phyloP scores from a whole-genome alignment of 2,329 filamentous ascomycete genomes.

The Colletotrichum euphorbiae region DNA sequence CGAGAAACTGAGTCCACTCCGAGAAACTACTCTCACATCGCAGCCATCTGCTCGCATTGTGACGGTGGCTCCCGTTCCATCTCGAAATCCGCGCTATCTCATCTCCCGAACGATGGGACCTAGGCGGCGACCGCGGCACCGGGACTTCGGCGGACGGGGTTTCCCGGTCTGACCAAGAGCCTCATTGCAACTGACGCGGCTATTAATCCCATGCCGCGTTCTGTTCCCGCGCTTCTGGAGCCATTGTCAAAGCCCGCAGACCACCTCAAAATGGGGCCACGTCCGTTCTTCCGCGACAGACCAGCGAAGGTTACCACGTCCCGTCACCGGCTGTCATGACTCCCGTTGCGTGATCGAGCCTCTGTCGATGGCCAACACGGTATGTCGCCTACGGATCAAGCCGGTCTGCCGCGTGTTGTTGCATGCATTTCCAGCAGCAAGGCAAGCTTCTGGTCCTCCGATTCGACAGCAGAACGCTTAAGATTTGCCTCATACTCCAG shows the following conservation, averaged over 20 bases:
- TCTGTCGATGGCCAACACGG: too few relatives aligned
- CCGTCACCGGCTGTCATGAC: conserved; percentile 4
- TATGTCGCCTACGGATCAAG: too few relatives aligned
- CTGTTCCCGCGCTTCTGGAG: conserved; percentile 6
- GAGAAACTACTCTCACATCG: background rate
- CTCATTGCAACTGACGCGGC: conserved; percentile 27
- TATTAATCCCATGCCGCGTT: conserved; percentile 1
- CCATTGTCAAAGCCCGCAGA: conserved; percentile 12
- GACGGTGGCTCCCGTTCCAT: conserved; percentile 28
- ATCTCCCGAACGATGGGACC: conserved; percentile 26
- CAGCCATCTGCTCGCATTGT: background rate
- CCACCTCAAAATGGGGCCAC: conserved; percentile 16
- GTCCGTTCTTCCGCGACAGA: conserved; percentile 19
- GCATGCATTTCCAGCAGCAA: background rate
- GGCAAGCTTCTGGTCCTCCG: background rate
- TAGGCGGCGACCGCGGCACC: conserved; percentile 1
- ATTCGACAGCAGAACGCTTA: conserved; percentile 10
- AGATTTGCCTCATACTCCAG: conserved; percentile 2
- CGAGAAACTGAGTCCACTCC: background rate
- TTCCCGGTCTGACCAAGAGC: background rate
- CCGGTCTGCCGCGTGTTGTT: background rate
- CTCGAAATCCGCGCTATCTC: conserved; percentile 8
- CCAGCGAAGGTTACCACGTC: conserved; percentile 10
- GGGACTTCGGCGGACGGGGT: background rate
- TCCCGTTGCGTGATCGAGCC: too few relatives aligned